These are phyloP conservation scores for Simplicillium aogashimaense DNA, from an alignment of 2,329 filamentous ascomycete genomes.

Conservation along the genomic window DNA sequence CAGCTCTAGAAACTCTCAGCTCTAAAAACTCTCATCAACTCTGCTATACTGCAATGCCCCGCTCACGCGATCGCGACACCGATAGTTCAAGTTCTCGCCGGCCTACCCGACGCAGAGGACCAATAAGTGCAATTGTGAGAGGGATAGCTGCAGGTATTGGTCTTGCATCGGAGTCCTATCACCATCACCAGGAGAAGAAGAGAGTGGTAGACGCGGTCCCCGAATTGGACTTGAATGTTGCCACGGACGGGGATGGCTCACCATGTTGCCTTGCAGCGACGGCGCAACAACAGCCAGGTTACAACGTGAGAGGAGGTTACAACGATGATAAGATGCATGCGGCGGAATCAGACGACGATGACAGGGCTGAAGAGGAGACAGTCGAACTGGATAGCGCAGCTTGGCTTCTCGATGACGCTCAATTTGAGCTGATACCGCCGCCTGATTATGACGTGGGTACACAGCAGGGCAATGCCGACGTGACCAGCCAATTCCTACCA, in stretches of 20 bases:
- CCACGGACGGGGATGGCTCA: not conserved
- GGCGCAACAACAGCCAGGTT: too few relatives aligned
- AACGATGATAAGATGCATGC: too few relatives aligned
- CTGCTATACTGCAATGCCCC: too few relatives aligned
- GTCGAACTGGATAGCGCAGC: slow-evolving; percentile 6
- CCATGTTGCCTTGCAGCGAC: not conserved
- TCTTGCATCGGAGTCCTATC: not conserved
- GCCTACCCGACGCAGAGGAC: too few relatives aligned
- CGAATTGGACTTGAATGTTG: not conserved
- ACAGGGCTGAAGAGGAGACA: too few relatives aligned
- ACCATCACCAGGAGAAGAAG: not conserved
- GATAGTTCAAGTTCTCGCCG: too few relatives aligned
- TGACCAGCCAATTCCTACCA: too few relatives aligned
- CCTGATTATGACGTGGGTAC: slow-evolving; percentile 5
- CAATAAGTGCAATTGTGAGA: not conserved
- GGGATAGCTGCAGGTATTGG: not conserved
- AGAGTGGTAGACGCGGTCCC: not conserved
- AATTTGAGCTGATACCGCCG: slow-evolving; percentile 5
- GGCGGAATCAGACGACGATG: too few relatives aligned
- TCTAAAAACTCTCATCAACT: too few relatives aligned
- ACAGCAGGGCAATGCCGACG: not conserved
- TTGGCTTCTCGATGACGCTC: slow-evolving; percentile 9
- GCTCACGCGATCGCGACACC: too few relatives aligned
- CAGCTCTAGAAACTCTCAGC: too few relatives aligned
- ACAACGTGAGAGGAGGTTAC: too few relatives aligned